Evolutionary conservation across 305 asterid species (phyloP), one percentile per base, ranked within the genome.

Genomic region (Fraxinus greggii): DNA sequence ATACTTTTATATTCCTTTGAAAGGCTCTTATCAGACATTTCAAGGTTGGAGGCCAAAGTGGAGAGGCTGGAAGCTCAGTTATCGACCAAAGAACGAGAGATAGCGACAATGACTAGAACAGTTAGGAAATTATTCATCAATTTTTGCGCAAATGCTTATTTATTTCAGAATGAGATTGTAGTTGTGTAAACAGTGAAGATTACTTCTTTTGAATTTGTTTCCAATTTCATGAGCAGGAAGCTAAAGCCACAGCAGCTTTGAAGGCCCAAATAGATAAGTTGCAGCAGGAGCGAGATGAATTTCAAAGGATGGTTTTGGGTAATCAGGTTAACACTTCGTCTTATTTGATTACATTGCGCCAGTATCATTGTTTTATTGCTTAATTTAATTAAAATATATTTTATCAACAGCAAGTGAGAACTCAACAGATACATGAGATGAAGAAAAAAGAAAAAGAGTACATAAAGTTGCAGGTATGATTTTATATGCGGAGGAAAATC

Each of bases 231-330:
- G 79, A 79, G 80, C 85, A 94, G 98, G 98, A 94, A 89, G 98
- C 97, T 72, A 96, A 94, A 91, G 89, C 97, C 79, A 84, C 93
- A 70, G 97, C 97, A 82, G 92, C 94, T 83, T 88, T 93, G 84
- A 96, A 93, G 88, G 65, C 91, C 26, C 99, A 96, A 85, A 91
- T 96, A 54, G 98, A 96, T 40, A 96, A 96, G 88, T 93, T 96
- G 91, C 99, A 96, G 88, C 97, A 96, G 87, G 99, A 96, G 86
- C 86, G 97, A 80, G 99, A 96, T 85, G 98, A 96, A 81, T 96
- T 93, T 88, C 99, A 96, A 78, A 92, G 92, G 89, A 96, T 96
- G 99, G 98, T 94, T 77, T 89, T 94, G 89, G 98, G 97, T 81
- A 94, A 96, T 91, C 99, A 96, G 98, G 99, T 96, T 24, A 17